These are phyloP conservation scores for Leccinum boreale DNA, from an alignment of 768 basidiomycete species.

Conservation along the genomic window DNA sequence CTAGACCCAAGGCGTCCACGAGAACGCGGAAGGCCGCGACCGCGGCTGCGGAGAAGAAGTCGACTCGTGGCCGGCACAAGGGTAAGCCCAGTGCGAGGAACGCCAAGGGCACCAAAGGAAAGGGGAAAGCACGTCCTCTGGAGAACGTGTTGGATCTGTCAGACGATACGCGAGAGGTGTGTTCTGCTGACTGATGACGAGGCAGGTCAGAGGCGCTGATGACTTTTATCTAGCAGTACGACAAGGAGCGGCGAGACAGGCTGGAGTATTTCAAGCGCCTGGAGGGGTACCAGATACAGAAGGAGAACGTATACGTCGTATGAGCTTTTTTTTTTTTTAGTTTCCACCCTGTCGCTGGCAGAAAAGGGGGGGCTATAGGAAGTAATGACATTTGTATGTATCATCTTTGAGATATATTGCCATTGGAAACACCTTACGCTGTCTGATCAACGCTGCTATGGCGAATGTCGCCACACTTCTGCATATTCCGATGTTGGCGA, in stretches of 20 bases:
- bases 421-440: neutral
- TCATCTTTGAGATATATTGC: conserved; percentile 8
- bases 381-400: conserved; percentile 14
- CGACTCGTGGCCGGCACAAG: conserved; percentile 20
- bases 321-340: conserved; percentile 25
- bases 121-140: conserved; percentile 22
- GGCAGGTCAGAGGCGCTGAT: neutral
- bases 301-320: conserved; percentile 58
- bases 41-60: conserved; percentile 1
- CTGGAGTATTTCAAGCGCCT: conserved; percentile 52
- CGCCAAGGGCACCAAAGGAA: conserved; percentile 27
- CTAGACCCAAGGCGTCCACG: conserved; percentile 10
- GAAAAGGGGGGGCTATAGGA: neutral
- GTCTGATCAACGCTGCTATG: neutral
- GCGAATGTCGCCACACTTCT: neutral
- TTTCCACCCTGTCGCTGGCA: neutral
- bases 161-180: conserved; percentile 30
- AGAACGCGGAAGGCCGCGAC: conserved; percentile 5
- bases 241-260: conserved; percentile 47
- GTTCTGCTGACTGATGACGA: neutral
- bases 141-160: conserved; percentile 28
- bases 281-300: conserved; percentile 50
- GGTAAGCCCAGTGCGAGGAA: conserved; percentile 11
- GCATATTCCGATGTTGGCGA: neutral
- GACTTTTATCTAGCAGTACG: conserved; percentile 33